These are phyloP conservation scores for Crithidia acanthocephali DNA, from an alignment of 208 protist genomes.

Conservation along the genomic window DNA sequence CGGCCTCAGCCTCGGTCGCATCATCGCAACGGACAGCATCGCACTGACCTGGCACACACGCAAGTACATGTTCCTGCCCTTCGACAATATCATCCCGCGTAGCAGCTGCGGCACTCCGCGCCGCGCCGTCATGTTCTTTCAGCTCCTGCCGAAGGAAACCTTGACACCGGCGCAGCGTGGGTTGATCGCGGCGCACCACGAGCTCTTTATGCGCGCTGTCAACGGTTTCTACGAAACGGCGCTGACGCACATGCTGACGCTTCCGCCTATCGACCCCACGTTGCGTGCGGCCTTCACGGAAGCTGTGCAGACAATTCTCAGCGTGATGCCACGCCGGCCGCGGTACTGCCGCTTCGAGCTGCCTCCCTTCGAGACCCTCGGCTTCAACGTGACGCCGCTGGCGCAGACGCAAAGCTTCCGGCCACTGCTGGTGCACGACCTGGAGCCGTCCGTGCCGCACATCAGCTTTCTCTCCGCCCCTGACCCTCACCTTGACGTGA, in stretches of 20 bases:
- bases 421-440: slow-evolving; percentile 20
- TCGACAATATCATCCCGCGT: slow-evolving; percentile 42
- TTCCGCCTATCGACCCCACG: slow-evolving; percentile 18
- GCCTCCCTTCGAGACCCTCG: slow-evolving; percentile 45
- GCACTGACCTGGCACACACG: slow-evolving; percentile 28
- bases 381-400: slow-evolving; percentile 3
- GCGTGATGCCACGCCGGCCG: slow-evolving; percentile 26
- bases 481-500: background rate
- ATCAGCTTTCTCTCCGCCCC: slow-evolving; percentile 2
- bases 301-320: slow-evolving; percentile 23
- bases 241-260: slow-evolving; percentile 12
- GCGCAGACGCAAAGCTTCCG: slow-evolving; percentile 27
- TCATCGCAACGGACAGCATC: slow-evolving; percentile 41
- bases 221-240: slow-evolving; percentile 25
- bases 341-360: slow-evolving; percentile 65
- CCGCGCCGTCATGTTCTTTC: slow-evolving; percentile 37
- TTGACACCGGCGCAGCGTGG: background rate
- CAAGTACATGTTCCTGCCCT: slow-evolving; percentile 28
- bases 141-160: slow-evolving; percentile 26
- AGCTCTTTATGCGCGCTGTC: slow-evolving; percentile 26
- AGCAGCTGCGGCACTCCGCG: background rate
- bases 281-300: slow-evolving; percentile 14
- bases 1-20: slow-evolving; percentile 34
- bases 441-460: slow-evolving; percentile 7
- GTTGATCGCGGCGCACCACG: slow-evolving; percentile 10